phyloP scores from a whole-genome alignment of 345 rosid species.

The Linum tenue region DNA sequence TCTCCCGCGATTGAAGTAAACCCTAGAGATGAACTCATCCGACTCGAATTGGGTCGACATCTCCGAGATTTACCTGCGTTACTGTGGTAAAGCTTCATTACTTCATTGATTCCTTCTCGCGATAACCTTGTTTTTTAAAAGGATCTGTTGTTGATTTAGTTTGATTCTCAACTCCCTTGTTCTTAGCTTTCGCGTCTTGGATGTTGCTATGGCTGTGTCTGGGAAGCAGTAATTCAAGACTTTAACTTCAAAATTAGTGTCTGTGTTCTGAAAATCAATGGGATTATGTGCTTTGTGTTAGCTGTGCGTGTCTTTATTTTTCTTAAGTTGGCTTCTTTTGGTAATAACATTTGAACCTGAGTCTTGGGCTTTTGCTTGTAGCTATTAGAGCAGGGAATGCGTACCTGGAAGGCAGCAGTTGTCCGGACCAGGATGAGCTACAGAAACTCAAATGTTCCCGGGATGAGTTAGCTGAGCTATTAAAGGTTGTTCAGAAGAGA shows the following conservation, averaged over 20 bases:
- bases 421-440: conserved; percentile 35
- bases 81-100: conserved; percentile 32
- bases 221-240: not conserved
- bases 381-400: conserved; percentile 48
- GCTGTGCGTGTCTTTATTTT: not conserved
- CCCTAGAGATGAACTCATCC: conserved; percentile 33
- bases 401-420: conserved; percentile 17
- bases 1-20: not conserved
- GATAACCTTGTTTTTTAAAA: not conserved
- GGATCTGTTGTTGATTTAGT: not conserved
- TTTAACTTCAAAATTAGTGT: not conserved
- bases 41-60: conserved; percentile 35
- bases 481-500: conserved; percentile 40
- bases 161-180: conserved; percentile 5
- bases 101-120: not conserved
- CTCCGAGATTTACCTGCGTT: conserved; percentile 49
- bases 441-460: conserved; percentile 34
- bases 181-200: not conserved
- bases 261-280: not conserved
- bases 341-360: conserved; percentile 9
- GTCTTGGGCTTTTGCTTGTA: conserved; percentile 19
- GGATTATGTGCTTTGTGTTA: not conserved
- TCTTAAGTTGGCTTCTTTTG: not conserved
- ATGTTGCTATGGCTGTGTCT: not conserved
- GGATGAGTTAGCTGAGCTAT: conserved; percentile 56